A percentile compares a stretch with the other conserved stretches of the same genome.
phyloP scores from a whole-genome alignment of 306 rosid genomes.

The Albizia julibrissin region DNA sequence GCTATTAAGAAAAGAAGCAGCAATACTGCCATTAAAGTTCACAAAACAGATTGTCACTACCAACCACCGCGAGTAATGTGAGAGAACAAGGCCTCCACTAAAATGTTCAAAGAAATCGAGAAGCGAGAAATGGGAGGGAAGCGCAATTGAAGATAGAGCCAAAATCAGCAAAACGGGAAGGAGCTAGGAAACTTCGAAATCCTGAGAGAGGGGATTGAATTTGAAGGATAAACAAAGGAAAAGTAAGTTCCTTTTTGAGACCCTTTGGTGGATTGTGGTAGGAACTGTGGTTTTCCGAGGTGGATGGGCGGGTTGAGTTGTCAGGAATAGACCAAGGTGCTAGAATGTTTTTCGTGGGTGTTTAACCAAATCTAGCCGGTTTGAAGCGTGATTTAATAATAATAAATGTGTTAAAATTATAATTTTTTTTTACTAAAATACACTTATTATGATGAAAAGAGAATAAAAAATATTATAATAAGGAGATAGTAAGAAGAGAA shows the following conservation, averaged over 20 bases:
- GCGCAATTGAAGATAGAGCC: neutral
- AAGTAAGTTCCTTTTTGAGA: slow-evolving; percentile 47
- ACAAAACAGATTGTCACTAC: neutral
- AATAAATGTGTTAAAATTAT: no score
- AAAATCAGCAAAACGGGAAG: neutral
- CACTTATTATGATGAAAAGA: no score
- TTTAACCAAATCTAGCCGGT: no score
- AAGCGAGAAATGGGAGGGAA: neutral
- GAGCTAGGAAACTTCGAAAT: neutral
- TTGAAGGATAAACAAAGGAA: neutral
- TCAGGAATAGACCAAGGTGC: neutral
- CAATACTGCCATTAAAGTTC: slow-evolving; percentile 53
- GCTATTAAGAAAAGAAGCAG: slow-evolving; percentile 50
- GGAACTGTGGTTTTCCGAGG: neutral
- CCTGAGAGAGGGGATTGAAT: slow-evolving; percentile 16
- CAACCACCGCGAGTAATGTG: slow-evolving; percentile 19
- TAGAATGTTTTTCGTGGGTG: neutral
- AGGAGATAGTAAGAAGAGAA: no score
- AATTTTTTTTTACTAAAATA: no score
- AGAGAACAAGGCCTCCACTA: no score
- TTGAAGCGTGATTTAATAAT: no score
- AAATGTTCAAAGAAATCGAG: slow-evolving; percentile 32
- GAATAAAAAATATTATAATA: no score
- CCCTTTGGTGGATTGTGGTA: neutral
- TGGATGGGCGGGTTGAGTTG: neutral